Evolutionary conservation across 1,139 yeast genomes (phyloP).

Genomic region (Geotrichum fermentans): DNA sequence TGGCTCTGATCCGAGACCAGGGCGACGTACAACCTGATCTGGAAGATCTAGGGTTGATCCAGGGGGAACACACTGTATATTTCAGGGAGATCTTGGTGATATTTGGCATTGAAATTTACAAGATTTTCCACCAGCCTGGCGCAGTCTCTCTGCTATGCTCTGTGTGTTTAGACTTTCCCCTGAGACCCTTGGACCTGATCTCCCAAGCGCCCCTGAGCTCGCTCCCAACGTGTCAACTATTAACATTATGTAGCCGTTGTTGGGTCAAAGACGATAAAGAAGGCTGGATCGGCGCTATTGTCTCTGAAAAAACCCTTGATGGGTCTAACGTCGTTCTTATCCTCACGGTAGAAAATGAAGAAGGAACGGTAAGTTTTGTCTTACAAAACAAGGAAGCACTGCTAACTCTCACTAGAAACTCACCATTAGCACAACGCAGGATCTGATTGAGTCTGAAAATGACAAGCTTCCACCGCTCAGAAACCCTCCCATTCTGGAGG

Average conservation of each 20-base stretch:
- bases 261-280: slow-evolving; percentile 87
- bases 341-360: slow-evolving; percentile 50
- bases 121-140: too few species aligned
- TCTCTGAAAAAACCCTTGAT: slow-evolving; percentile 48
- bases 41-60: too few species aligned
- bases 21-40: too few species aligned
- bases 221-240: neutral
- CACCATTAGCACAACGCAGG: slow-evolving; percentile 33
- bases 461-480: slow-evolving; percentile 63
- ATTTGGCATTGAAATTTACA: neutral
- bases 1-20: too few species aligned
- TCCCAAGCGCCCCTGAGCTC: neutral
- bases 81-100: too few species aligned
- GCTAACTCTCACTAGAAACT: slow-evolving; percentile 21
- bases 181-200: neutral
- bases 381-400: neutral
- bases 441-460: slow-evolving; percentile 46
- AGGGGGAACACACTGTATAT: too few species aligned
- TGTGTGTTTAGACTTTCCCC: neutral
- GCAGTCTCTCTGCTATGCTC: neutral
- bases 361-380: slow-evolving; percentile 41
- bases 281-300: slow-evolving; percentile 92
- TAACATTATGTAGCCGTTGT: slow-evolving; percentile 53
- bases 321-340: slow-evolving; percentile 52
- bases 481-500: slow-evolving; percentile 89